phyloP scores from a whole-genome alignment of 805 yeast genomes.

The Candida chilensis region DNA sequence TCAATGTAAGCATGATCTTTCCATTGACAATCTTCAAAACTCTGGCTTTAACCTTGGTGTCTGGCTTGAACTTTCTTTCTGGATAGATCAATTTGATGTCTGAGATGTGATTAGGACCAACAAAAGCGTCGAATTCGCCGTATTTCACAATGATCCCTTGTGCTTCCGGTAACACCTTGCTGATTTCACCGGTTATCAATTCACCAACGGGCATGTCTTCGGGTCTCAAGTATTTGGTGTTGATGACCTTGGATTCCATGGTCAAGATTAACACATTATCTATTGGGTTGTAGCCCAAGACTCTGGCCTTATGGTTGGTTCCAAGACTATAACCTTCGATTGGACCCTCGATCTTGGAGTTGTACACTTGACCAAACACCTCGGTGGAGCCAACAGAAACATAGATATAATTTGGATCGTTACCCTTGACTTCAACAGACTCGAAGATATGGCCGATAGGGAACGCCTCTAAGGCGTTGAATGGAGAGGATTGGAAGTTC shows the following conservation, averaged over 20 bases:
- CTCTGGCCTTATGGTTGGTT: conserved; percentile 66
- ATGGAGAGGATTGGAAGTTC: conserved; percentile 24
- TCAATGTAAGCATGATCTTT: conserved; percentile 58
- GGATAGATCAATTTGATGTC: conserved; percentile 83
- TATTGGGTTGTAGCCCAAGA: conserved; percentile 55
- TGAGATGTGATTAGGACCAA: conserved; percentile 67
- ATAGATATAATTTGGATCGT: conserved; percentile 47
- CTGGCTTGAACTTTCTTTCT: conserved; percentile 84
- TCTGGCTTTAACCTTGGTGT: conserved; percentile 72
- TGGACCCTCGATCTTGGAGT: conserved; percentile 54
- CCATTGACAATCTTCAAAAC: conserved; percentile 43
- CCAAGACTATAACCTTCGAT: conserved; percentile 48
- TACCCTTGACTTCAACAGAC: conserved; percentile 48
- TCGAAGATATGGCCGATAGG: conserved; percentile 71
- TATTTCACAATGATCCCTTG: conserved; percentile 63
- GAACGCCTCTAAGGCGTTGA: conserved; percentile 45
- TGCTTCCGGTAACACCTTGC: conserved; percentile 42
- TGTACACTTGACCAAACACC: conserved; percentile 65
- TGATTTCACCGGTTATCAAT: conserved; percentile 43
- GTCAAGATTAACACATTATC: conserved; percentile 67
- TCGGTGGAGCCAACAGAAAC: conserved; percentile 46
- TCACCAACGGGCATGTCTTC: conserved; percentile 77
- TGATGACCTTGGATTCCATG: conserved; percentile 54
- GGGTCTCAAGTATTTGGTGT: conserved; percentile 55
- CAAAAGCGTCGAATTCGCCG: conserved; percentile 60